phyloP scores from a whole-genome alignment of 1,284 basidiomycete genomes.

The Papiliotrema flavescens region DNA sequence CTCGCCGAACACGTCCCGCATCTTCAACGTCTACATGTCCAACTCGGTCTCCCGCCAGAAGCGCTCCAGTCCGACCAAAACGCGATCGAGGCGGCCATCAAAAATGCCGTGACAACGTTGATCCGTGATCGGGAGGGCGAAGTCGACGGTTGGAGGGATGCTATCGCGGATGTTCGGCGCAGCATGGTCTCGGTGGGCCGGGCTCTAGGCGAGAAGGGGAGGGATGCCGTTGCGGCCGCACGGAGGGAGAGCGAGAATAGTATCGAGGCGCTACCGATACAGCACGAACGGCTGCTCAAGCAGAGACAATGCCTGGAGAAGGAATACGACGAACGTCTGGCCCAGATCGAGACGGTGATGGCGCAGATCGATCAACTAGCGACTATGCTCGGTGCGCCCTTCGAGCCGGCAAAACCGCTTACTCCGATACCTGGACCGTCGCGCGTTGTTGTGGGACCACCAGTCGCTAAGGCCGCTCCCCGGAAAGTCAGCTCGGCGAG shows the following conservation, averaged over 20 bases:
- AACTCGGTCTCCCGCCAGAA: constrained; percentile 34
- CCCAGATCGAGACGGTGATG: constrained; percentile 28
- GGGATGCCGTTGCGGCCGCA: constrained; percentile 23
- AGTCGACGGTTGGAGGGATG: constrained; percentile 39
- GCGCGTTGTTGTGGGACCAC: neutral
- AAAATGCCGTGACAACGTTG: constrained; percentile 34
- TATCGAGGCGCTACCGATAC: constrained; percentile 30
- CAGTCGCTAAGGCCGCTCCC: neutral
- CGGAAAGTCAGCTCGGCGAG: neutral
- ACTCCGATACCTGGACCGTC: constrained; percentile 32
- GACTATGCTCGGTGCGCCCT: constrained; percentile 38
- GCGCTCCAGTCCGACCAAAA: constrained; percentile 34
- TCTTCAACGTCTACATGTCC: constrained; percentile 35
- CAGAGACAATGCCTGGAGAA: constrained; percentile 33
- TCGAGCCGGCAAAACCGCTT: constrained; percentile 33
- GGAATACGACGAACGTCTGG: constrained; percentile 37
- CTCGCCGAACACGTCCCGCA: constrained; percentile 43
- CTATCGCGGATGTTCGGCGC: constrained; percentile 28
- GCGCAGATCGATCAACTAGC: constrained; percentile 28
- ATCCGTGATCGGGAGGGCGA: constrained; percentile 39
- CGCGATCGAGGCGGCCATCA: constrained; percentile 41
- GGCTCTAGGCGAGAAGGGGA: constrained; percentile 37
- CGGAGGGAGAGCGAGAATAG: constrained; percentile 26
- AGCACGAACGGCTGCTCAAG: constrained; percentile 29
- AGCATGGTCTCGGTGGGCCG: constrained; percentile 26